Evolutionary conservation across 2,329 filamentous ascomycete genomes (phyloP).

Genomic region (Ascocoryne sarcoides): DNA sequence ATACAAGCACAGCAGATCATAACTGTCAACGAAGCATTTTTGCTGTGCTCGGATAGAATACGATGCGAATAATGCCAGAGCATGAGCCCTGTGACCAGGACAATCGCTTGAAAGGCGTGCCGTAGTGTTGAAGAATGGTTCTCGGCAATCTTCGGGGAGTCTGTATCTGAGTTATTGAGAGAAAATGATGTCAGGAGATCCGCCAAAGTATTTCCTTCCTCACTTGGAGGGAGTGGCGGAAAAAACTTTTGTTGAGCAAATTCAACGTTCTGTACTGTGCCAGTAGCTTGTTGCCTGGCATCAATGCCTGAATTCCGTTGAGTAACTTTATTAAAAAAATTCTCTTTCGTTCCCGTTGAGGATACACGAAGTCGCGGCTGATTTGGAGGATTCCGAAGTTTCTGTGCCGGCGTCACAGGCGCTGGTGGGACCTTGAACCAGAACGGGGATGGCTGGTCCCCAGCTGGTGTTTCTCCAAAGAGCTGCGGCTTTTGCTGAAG

Average conservation of each 20-base stretch:
- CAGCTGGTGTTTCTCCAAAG: slow-evolving; percentile 19
- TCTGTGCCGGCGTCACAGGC: slow-evolving; percentile 56
- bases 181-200: slow-evolving; percentile 17
- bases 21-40: too few species aligned
- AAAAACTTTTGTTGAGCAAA: slow-evolving; percentile 40
- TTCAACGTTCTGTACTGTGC: slow-evolving; percentile 25
- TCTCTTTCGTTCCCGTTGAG: slow-evolving; percentile 36
- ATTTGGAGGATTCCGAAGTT: slow-evolving; percentile 52
- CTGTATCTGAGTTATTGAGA: too few species aligned
- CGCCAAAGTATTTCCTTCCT: slow-evolving; percentile 14
- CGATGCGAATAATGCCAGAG: too few species aligned
- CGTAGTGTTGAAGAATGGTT: too few species aligned
- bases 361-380: slow-evolving; percentile 42
- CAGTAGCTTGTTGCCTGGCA: not conserved
- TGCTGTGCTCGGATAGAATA: too few species aligned
- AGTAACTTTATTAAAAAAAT: slow-evolving; percentile 37
- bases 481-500: slow-evolving; percentile 30
- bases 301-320: slow-evolving; percentile 2
- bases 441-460: slow-evolving; percentile 40
- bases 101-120: too few species aligned
- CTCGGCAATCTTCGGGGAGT: too few species aligned
- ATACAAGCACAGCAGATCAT: too few species aligned
- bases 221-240: slow-evolving; percentile 8
- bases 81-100: too few species aligned
- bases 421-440: slow-evolving; percentile 63